Conservation (phyloP, 495 filamentous ascomycete genomes). For the Geopyxis carbonaria region DNA sequence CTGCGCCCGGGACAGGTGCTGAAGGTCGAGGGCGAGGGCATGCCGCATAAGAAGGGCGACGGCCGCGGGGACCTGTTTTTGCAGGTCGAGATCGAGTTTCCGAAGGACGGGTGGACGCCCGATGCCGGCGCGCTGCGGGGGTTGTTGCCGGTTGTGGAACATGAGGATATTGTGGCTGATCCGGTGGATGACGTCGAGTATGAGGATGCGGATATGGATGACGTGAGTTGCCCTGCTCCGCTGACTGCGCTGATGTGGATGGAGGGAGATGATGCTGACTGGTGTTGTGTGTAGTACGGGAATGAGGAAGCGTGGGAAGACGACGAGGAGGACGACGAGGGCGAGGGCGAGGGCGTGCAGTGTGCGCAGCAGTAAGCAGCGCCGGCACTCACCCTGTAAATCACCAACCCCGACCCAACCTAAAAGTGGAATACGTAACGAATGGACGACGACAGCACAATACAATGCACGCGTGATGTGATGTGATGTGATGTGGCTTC, state of each 20-base stretch:
- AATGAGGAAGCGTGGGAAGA: conserved; percentile 41
- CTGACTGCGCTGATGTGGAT: not conserved
- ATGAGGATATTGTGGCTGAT: conserved; percentile 40
- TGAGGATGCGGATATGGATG: conserved; percentile 59
- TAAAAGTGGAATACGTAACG: too few relatives aligned
- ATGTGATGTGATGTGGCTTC: too few relatives aligned
- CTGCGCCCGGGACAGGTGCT: conserved; percentile 66
- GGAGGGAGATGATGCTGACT: conserved; percentile 24
- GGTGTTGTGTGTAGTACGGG: conserved; percentile 36
- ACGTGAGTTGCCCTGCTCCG: conserved; percentile 34
- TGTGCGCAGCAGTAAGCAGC: conserved; percentile 80
- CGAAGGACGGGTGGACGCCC: conserved; percentile 64
- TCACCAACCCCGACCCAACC: conserved; percentile 8
- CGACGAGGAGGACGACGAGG: conserved; percentile 69
- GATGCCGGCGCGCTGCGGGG: conserved; percentile 50
- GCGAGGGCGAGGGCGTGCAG: conserved; percentile 40
- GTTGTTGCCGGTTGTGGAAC: conserved; percentile 44
- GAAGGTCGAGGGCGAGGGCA: conserved; percentile 75
- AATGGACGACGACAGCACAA: too few relatives aligned
- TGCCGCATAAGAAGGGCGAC: conserved; percentile 80
- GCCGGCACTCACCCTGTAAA: conserved; percentile 10
- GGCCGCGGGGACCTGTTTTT: conserved; percentile 74
- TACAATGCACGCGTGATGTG: too few relatives aligned
- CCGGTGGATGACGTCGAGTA: conserved; percentile 75
- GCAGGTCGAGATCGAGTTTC: conserved; percentile 72